phyloP scores from a whole-genome alignment of 1,284 basidiomycete species.

The Cutaneotrichosporon spelunceum region DNA sequence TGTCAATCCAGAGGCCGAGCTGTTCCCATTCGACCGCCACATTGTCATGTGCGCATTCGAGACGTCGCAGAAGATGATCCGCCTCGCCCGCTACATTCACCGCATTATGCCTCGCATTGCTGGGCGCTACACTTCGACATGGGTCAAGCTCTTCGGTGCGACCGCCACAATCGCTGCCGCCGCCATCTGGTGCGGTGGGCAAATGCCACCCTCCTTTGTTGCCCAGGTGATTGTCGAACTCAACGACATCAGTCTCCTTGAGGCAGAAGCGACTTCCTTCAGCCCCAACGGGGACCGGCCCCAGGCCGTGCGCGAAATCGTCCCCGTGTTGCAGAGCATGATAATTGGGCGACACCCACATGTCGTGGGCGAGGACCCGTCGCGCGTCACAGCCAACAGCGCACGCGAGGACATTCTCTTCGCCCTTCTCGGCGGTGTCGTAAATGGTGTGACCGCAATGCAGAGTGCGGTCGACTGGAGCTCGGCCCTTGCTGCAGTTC shows the following conservation, averaged over 20 bases:
- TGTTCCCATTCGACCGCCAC: conserved; percentile 31
- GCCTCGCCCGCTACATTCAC: conserved; percentile 34
- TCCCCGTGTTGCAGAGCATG: conserved; percentile 39
- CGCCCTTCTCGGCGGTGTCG: conserved; percentile 38
- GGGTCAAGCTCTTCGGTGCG: conserved; percentile 46
- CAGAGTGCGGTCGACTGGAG: neutral
- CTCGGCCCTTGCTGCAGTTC: neutral
- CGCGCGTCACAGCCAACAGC: conserved; percentile 14
- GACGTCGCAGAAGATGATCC: conserved; percentile 37
- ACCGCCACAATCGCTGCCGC: conserved; percentile 43
- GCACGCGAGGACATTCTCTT: conserved; percentile 47
- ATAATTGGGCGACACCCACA: conserved; percentile 40
- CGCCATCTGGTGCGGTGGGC: conserved; percentile 42
- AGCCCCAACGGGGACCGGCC: conserved; percentile 28
- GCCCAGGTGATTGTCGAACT: conserved; percentile 36
- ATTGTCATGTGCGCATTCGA: conserved; percentile 32
- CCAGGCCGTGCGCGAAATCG: conserved; percentile 23
- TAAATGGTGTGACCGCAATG: neutral
- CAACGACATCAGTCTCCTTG: conserved; percentile 37
- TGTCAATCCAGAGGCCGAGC: conserved; percentile 18
- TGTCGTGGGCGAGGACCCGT: conserved; percentile 28
- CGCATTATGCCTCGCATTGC: conserved; percentile 39
- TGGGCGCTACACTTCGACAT: conserved; percentile 39
- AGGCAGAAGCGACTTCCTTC: conserved; percentile 22
- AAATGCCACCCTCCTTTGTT: conserved; percentile 35